A percentile compares a stretch with the other conserved stretches of the same genome.
phyloP scores from a whole-genome alignment of 1,284 basidiomycete genomes.

The Ceratobasidium sp. region DNA sequence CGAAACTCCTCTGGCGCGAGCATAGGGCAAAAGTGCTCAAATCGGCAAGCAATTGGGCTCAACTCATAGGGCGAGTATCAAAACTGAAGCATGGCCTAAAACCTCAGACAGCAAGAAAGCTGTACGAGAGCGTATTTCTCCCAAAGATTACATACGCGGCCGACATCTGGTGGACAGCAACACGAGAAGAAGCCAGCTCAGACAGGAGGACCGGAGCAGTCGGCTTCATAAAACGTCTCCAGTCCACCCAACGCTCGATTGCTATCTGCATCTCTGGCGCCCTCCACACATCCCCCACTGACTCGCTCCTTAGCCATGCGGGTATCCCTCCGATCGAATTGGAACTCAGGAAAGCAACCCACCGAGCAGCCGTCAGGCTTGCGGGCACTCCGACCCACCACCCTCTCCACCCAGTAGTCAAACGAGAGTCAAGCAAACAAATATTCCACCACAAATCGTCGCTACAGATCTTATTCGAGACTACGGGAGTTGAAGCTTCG shows the following conservation, averaged over 20 bases:
- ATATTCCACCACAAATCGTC: slow-evolving; percentile 1
- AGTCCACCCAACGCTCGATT: not conserved
- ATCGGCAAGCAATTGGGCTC: not conserved
- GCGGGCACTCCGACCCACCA: not conserved
- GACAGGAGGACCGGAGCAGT: not conserved
- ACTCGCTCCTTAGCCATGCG: not conserved
- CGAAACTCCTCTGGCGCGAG: not conserved
- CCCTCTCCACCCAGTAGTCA: not conserved
- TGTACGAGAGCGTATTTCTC: not conserved
- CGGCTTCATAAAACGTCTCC: not conserved
- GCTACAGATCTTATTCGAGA: not conserved
- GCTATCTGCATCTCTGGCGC: not conserved
- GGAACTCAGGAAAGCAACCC: not conserved
- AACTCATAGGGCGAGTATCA: not conserved
- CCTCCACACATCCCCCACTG: not conserved
- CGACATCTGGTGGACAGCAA: not conserved
- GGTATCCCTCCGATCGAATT: not conserved
- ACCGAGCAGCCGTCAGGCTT: not conserved
- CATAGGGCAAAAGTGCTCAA: not conserved
- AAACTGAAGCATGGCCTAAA: not conserved
- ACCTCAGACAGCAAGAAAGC: not conserved
- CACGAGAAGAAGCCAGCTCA: not conserved
- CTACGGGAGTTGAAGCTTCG: not conserved
- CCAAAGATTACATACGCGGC: not conserved
- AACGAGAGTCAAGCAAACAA: not conserved